A percentile compares a stretch with the other conserved stretches of the same genome.
phyloP scores from a whole-genome alignment of 2,329 filamentous ascomycete species.

The Nakataea oryzae region DNA sequence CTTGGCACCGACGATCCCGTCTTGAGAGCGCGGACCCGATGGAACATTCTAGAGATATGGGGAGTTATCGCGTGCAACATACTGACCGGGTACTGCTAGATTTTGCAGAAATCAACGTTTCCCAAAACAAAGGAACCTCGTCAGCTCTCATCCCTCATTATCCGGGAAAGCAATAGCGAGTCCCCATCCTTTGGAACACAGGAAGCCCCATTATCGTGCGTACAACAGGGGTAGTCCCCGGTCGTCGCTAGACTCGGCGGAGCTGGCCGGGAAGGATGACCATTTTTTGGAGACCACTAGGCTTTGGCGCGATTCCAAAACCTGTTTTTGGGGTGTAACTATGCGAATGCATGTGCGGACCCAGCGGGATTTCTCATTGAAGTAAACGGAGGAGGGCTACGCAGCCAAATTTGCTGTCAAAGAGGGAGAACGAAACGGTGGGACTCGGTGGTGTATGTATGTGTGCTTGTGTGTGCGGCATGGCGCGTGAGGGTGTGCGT shows the following conservation, averaged over 20 bases:
- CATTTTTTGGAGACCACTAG: constrained; percentile 4
- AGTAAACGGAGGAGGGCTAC: background rate
- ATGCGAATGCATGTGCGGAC: constrained; percentile 16
- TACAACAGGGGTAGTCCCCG: background rate
- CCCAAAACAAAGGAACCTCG: background rate
- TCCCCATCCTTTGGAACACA: background rate
- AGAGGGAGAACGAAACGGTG: background rate
- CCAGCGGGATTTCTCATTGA: constrained; percentile 4
- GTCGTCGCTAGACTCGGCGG: background rate
- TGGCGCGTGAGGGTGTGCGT: too few species aligned
- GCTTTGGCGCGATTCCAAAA: constrained; percentile 9
- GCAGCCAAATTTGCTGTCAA: background rate
- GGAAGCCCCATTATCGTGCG: background rate
- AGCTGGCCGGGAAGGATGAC: background rate
- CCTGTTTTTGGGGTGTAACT: constrained; percentile 17
- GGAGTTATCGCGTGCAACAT: background rate
- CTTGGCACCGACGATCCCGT: background rate
- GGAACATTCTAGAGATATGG: background rate
- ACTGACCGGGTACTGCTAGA: background rate
- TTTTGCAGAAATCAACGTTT: background rate
- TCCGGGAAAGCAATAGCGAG: background rate
- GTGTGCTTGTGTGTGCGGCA: too few species aligned
- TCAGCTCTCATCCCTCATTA: background rate
- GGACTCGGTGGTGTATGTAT: background rate
- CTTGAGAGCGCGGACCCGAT: background rate